These are phyloP conservation scores for Sporobolomyces pararoseus DNA, from an alignment of 768 basidiomycete genomes.

Conservation along the genomic window DNA sequence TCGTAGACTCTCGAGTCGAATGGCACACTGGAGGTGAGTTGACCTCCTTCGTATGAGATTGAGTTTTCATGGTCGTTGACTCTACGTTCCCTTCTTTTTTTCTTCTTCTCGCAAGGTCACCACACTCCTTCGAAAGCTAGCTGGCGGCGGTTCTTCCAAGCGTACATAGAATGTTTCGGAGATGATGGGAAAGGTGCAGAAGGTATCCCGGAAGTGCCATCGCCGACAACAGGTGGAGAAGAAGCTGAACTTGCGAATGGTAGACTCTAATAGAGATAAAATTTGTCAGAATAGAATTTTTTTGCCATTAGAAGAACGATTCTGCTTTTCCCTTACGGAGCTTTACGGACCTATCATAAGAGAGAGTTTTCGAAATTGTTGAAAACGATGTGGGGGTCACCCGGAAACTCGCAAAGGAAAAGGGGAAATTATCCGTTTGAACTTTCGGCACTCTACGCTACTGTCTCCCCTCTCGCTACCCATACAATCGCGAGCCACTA, in stretches of 20 bases:
- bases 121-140: constrained; percentile 72
- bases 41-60: too few relatives aligned
- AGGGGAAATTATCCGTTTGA: too few relatives aligned
- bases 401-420: too few relatives aligned
- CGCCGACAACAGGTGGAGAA: constrained; percentile 13
- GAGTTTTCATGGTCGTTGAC: neutral
- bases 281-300: neutral
- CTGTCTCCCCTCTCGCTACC: too few relatives aligned
- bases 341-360: too few relatives aligned
- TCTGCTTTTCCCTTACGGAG: too few relatives aligned
- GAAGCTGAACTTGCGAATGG: neutral
- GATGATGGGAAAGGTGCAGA: constrained; percentile 2
- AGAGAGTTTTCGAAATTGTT: too few relatives aligned
- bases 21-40: constrained; percentile 72
- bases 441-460: too few relatives aligned
- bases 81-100: neutral
- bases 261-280: constrained; percentile 16
- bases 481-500: too few relatives aligned
- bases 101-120: constrained; percentile 57
- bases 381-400: too few relatives aligned
- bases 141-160: constrained; percentile 71
- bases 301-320: neutral
- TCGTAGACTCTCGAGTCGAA: constrained; percentile 62
- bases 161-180: constrained; percentile 53
- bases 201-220: constrained; percentile 11